Evolutionary conservation across 305 asterid genomes (phyloP).

Genomic region (Fraxinus latifolia): DNA sequence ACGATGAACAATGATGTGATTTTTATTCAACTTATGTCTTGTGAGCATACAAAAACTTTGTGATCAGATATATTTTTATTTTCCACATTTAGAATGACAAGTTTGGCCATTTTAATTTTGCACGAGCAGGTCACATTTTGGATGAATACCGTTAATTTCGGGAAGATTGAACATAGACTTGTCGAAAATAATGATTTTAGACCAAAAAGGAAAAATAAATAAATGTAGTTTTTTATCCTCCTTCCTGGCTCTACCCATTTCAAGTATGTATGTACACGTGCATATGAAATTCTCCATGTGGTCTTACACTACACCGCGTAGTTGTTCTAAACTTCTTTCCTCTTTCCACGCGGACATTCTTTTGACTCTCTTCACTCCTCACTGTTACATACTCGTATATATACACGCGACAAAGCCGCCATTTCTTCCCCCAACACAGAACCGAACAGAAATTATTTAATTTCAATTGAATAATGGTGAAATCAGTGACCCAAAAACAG

Average conservation of each 20-base stretch:
- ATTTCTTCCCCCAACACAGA: constrained; percentile 18
- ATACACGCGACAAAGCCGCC: constrained; percentile 28
- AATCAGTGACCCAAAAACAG: constrained; percentile 12
- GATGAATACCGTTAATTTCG: not conserved
- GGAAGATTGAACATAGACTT: not conserved
- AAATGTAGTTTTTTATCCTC: not conserved
- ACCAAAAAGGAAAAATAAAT: no score
- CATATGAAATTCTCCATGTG: not conserved
- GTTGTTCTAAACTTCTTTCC: not conserved
- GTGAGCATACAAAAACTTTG: no score
- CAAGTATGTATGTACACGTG: not conserved
- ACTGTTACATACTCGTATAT: constrained; percentile 16
- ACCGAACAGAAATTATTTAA: not conserved
- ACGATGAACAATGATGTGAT: no score
- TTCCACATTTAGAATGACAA: no score
- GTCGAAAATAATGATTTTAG: no score
- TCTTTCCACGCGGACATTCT: not conserved
- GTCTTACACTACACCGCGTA: not conserved
- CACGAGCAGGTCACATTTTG: no score
- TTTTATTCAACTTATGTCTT: no score
- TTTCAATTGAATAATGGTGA: constrained; percentile 27
- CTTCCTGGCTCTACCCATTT: not conserved
- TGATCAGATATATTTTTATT: no score
- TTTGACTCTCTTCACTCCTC: constrained; percentile 12
- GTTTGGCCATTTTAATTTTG: no score